These are phyloP conservation scores for Hypoxylon rubiginosum DNA, from an alignment of 2,329 filamentous ascomycete species.

Conservation along the genomic window DNA sequence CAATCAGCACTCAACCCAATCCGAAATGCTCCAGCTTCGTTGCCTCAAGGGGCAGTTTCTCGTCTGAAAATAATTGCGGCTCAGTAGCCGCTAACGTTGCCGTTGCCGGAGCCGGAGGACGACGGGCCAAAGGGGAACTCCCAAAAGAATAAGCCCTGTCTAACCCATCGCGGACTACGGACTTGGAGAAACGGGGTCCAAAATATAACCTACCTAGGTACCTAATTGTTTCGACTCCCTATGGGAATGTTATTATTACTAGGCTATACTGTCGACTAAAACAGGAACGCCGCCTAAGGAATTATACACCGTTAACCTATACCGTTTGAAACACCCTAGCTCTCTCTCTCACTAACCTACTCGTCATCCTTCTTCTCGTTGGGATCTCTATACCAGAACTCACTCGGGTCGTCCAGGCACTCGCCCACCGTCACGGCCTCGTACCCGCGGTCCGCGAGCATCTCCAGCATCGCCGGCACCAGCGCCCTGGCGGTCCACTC, in stretches of 20 bases:
- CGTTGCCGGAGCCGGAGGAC: neutral
- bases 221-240: no score
- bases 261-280: neutral
- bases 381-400: conserved; percentile 44
- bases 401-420: conserved; percentile 41
- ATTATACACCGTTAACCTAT: conserved; percentile 1
- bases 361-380: neutral
- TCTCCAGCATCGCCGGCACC: conserved; percentile 40
- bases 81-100: conserved; percentile 5
- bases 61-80: neutral
- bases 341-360: no score
- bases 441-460: conserved; percentile 36
- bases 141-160: neutral
- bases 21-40: neutral
- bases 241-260: neutral
- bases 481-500: conserved; percentile 40
- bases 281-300: neutral
- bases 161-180: no score
- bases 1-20: conserved; percentile 22
- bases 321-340: neutral
- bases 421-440: conserved; percentile 44
- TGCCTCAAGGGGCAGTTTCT: neutral
- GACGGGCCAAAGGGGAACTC: neutral
- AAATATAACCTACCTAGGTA: no score
- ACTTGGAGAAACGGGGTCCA: no score